Percentiles rank a stretch among this genome's conserved stretches.
These are phyloP conservation scores for Sporothrix luriei DNA, from an alignment of 2,329 filamentous ascomycete species.

Conservation along the genomic window DNA sequence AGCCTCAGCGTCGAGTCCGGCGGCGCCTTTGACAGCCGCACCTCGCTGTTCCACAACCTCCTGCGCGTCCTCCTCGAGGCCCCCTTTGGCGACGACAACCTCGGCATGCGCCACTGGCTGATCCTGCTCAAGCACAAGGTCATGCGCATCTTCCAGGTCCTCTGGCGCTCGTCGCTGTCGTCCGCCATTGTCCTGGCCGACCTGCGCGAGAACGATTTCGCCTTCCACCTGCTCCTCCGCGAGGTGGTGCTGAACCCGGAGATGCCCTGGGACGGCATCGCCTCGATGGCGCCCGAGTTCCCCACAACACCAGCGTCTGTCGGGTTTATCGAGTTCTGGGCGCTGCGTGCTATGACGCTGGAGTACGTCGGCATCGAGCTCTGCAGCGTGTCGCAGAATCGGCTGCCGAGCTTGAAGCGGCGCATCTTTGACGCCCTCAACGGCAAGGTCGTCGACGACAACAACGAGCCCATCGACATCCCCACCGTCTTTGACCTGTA, in stretches of 20 bases:
- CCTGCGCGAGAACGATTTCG: slow-evolving; percentile 74
- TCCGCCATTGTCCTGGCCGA: slow-evolving; percentile 73
- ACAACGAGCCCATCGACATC: slow-evolving; percentile 66
- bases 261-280: slow-evolving; percentile 72
- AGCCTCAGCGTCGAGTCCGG: slow-evolving; percentile 68
- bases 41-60: slow-evolving; percentile 82
- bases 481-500: slow-evolving; percentile 88
- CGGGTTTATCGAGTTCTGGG: slow-evolving; percentile 75
- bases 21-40: slow-evolving; percentile 69
- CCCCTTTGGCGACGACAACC: slow-evolving; percentile 63
- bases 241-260: slow-evolving; percentile 71
- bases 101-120: slow-evolving; percentile 66
- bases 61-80: slow-evolving; percentile 71
- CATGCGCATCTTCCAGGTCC: slow-evolving; percentile 72
- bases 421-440: slow-evolving; percentile 73
- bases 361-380: slow-evolving; percentile 87
- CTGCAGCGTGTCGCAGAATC: slow-evolving; percentile 71
- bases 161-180: slow-evolving; percentile 84
- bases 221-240: slow-evolving; percentile 74
- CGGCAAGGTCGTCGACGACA: slow-evolving; percentile 69
- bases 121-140: slow-evolving; percentile 68
- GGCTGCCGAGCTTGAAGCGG: slow-evolving; percentile 69
- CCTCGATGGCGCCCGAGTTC: slow-evolving; percentile 65
- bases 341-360: slow-evolving; percentile 73
- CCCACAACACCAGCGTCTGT: slow-evolving; percentile 67